Evolutionary conservation across 2,329 filamentous ascomycete genomes (phyloP), one percentile per base, ranked within the genome.

Genomic region (Aspergillus neotritici): DNA sequence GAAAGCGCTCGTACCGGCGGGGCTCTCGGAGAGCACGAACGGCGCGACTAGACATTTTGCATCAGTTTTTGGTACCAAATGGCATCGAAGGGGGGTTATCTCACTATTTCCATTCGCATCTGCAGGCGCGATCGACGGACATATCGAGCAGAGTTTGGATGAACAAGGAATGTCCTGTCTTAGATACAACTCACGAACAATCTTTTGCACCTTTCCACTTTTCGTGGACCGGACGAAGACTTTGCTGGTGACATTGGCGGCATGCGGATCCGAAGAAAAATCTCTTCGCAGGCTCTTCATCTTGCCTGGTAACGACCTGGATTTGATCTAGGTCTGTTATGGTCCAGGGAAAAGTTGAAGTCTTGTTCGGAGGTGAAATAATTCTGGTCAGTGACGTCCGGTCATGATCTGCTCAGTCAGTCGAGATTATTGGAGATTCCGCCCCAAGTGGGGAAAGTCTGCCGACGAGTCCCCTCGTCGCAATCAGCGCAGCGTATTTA

Each of bases 151-250:
- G 34, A 98, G 74, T 66, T 84, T 86, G 17, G 91, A 97, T 29
- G 91, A 96, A 72, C 93, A 98, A 38, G 93, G 91, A 61, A 98
- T 97, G 66, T 98, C 93, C 70, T 91, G 87, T 66, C 93, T 82
- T 49, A 98, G 77, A 69, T 98, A 98, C 51, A 97, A 78, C 73
- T 98, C 93, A 60, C 90, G 83, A 54, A 98, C 93, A 61, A 98
- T 94, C 76, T 98, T 98, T 68, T 97, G 93, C 47, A 97, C 91
- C 73, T 96, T 96, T 68, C 93, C 93, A 67, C 83, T 93, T 69
- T 87, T 90, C 37, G 91, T 94, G 17, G 93, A 96, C 48, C 93
- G 81, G 51, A 98, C 87, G 63, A 94, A 98, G 58, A 94, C 82
- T 72, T 97, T 98, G 78, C 86, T 96, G 28, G 89, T 91, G 52